Base-by-base conservation (phyloP, 768 basidiomycete species). In the Lyophyllum decastes region DNA sequence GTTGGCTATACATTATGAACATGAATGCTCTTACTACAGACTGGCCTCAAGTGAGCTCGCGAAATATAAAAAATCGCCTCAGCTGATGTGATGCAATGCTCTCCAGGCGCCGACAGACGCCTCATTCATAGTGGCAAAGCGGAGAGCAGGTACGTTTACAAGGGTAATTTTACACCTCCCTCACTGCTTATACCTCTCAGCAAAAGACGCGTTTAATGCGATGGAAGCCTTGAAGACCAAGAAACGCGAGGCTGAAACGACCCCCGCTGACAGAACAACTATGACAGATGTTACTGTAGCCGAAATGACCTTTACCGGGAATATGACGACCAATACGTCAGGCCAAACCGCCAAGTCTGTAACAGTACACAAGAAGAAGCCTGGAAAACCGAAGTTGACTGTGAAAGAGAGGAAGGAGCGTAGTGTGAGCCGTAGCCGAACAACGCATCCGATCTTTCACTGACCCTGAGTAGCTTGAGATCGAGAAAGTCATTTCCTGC, bases 1-100 rank as follows among this genome's bases (percentile, higher is more conserved):
- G 91, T 68, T 95, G 87, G 83, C 73, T 96, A 11, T 95, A 95
- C 69, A 85, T 88, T 22, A 88, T 95, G 85, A 89, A 92, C 68
- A 96, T 98, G 93, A 94, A 95, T 68, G 87, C 93, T 2, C 81
- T 96, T 55, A 94, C 94, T n/a, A 87, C 87, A 0, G 95, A 97
- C 68, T 97, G 94, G 94, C 86, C 84, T 0, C 89, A 95, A 80
- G 93, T 88, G 60, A 57, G 79, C 60, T 2, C 64, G 17, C 26
- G 33, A 30, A 30, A 24, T 40, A 6, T 47, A 14, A 2, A 33
- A 30, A 14, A 24, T 27, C n/a, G 4, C 4, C 33, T 21, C 1
- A 14, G 6, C 10, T 49, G 24, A 27, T 54, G n/a, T 34, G 26
- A 17, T 27, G 22, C 17, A 41, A 41, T 41, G 16, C 27, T 38